phyloP scores from a whole-genome alignment of 2,329 filamentous ascomycete genomes.

The Xylariales sp. region DNA sequence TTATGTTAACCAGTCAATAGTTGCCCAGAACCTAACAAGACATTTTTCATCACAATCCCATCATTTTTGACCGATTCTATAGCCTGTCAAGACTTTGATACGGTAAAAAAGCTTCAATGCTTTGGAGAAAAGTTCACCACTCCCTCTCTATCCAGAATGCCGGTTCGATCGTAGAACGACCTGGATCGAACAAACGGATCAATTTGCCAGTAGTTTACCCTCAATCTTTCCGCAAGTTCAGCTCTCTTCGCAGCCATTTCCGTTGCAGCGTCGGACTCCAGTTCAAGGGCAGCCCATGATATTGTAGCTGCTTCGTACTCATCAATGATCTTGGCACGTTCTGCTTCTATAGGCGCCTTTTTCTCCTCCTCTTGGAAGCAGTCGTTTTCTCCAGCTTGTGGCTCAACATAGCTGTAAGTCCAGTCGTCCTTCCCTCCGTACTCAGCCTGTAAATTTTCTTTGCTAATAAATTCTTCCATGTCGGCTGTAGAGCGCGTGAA shows the following conservation, averaged over 20 bases:
- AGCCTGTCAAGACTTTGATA: too few relatives aligned
- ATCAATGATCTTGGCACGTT: constrained; percentile 47
- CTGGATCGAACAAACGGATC: constrained; percentile 64
- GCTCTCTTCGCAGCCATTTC: constrained; percentile 32
- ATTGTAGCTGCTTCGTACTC: constrained; percentile 56
- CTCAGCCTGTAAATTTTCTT: constrained; percentile 55
- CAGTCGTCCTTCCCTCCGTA: constrained; percentile 64
- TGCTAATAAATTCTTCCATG: constrained; percentile 56
- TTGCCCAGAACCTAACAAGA: too few relatives aligned
- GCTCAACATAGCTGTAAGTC: constrained; percentile 62
- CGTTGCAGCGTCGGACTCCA: constrained; percentile 14
- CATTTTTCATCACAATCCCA: too few relatives aligned
- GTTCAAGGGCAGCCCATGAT: constrained; percentile 49
- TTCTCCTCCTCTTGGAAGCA: constrained; percentile 39
- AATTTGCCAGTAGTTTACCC: constrained; percentile 64
- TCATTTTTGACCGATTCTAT: too few relatives aligned
- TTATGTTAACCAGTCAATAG: too few relatives aligned
- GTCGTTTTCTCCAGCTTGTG: constrained; percentile 54
- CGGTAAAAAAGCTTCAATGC: too few relatives aligned
- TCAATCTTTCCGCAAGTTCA: constrained; percentile 44
- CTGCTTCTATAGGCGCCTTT: constrained; percentile 42
- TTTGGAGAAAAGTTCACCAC: constrained; percentile 8
- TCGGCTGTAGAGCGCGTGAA: constrained; percentile 62
- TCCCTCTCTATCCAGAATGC: constrained; percentile 35
- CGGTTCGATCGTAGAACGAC: constrained; percentile 58